phyloP scores from a whole-genome alignment of 768 basidiomycete species.

The Naganishia kalamii region DNA sequence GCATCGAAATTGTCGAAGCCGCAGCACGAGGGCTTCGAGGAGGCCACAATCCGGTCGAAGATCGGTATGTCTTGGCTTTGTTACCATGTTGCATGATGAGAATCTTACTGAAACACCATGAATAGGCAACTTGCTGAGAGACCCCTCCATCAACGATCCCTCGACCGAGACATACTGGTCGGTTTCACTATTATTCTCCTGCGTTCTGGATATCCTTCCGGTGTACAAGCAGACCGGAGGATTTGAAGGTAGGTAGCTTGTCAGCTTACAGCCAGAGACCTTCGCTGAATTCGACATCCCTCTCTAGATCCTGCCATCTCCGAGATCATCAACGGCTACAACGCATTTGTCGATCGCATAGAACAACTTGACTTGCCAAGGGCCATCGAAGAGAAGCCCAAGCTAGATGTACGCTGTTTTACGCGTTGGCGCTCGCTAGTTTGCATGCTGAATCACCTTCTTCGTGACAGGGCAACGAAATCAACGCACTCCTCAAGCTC shows the following conservation, averaged over 20 bases:
- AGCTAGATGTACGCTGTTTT: conserved; percentile 65
- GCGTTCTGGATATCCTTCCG: conserved; percentile 61
- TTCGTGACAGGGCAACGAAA: conserved; percentile 61
- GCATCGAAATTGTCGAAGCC: background rate
- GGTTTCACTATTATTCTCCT: conserved; percentile 64
- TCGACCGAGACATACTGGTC: conserved; percentile 63
- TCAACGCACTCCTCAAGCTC: conserved; percentile 54
- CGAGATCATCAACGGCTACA: conserved; percentile 59
- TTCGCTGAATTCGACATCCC: background rate
- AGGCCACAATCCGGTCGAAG: background rate
- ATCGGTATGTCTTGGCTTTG: conserved; percentile 50
- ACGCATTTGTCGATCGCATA: conserved; percentile 57
- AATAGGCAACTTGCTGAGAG: conserved; percentile 63
- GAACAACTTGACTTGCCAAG: conserved; percentile 59
- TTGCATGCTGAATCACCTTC: too few relatives aligned
- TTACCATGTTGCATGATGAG: background rate
- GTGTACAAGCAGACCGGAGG: background rate
- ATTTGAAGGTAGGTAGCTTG: background rate
- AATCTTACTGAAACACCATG: background rate
- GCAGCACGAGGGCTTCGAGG: conserved; percentile 2
- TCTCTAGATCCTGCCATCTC: conserved; percentile 44
- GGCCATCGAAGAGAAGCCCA: conserved; percentile 62
- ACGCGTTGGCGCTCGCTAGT: too few relatives aligned
- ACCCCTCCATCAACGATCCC: conserved; percentile 61
- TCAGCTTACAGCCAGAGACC: too few relatives aligned